A percentile compares a stretch with the other conserved stretches of the same genome.
phyloP scores from a whole-genome alignment of 768 basidiomycete genomes.

The Kwoniella dejecticola region DNA sequence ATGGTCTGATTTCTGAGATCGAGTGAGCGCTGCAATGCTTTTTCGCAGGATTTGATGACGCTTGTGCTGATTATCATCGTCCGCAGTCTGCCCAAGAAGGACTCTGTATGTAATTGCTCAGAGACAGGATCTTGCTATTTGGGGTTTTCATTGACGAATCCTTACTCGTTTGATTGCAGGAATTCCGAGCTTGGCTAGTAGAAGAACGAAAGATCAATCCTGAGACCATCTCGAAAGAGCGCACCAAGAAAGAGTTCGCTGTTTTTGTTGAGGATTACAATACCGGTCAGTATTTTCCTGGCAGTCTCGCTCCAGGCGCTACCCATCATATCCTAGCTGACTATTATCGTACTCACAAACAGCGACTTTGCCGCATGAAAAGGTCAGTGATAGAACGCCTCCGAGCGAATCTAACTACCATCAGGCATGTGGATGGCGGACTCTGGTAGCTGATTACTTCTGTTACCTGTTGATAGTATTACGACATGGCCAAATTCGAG shows the following conservation, averaged over 20 bases:
- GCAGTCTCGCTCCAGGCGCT: no score
- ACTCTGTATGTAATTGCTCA: conserved; percentile 49
- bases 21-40: conserved; percentile 82
- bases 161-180: conserved; percentile 54
- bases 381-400: conserved; percentile 54
- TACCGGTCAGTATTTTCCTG: conserved; percentile 52
- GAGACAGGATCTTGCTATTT: neutral
- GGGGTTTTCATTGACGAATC: neutral
- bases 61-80: no score
- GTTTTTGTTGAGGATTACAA: conserved; percentile 63
- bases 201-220: conserved; percentile 91
- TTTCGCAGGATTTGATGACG: no score
- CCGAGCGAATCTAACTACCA: neutral
- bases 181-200: conserved; percentile 89
- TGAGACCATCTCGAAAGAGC: conserved; percentile 81
- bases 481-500: conserved; percentile 84
- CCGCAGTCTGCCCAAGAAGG: conserved; percentile 62
- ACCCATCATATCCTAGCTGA: no score
- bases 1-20: conserved; percentile 78
- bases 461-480: no score
- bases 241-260: conserved; percentile 79
- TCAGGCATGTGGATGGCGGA: neutral
- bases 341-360: no score
- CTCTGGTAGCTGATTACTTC: no score
- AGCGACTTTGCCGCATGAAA: conserved; percentile 93